Conservation (phyloP, 2,329 filamentous ascomycete species). For the Colletotrichum orchidophilum region DNA sequence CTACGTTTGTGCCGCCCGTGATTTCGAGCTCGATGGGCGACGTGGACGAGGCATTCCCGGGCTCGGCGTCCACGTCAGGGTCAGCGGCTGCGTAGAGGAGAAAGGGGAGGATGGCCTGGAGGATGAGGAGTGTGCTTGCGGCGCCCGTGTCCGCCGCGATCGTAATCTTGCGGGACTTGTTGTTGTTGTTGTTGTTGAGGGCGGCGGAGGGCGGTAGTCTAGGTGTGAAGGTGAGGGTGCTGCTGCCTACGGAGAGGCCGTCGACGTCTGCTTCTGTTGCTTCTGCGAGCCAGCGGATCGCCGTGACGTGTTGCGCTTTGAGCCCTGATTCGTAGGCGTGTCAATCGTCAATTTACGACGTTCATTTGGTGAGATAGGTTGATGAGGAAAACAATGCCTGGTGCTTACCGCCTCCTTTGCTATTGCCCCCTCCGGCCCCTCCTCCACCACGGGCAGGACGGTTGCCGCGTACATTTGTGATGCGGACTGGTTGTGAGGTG, state of each 20-base stretch:
- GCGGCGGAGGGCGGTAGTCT: conserved; percentile 49
- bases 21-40: conserved; percentile 56
- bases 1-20: conserved; percentile 67
- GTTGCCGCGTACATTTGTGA: conserved; percentile 66
- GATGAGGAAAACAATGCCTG: neutral
- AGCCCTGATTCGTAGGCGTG: conserved; percentile 55
- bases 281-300: conserved; percentile 62
- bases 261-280: conserved; percentile 60
- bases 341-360: neutral
- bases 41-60: conserved; percentile 36
- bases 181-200: conserved; percentile 38
- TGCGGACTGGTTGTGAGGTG: conserved; percentile 60
- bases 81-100: conserved; percentile 61
- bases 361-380: neutral
- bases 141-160: conserved; percentile 60
- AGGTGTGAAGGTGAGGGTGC: conserved; percentile 58
- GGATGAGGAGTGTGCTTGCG: conserved; percentile 65
- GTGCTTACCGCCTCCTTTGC: conserved; percentile 19
- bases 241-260: conserved; percentile 61
- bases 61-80: conserved; percentile 42
- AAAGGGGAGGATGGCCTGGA: conserved; percentile 69
- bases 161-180: conserved; percentile 50
- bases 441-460: conserved; percentile 44
- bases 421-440: conserved; percentile 39
- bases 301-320: conserved; percentile 68